A percentile compares a stretch with the other conserved stretches of the same genome.
Conservation (phyloP, 1,139 yeast species). For the Yamadazyma oceani region DNA sequence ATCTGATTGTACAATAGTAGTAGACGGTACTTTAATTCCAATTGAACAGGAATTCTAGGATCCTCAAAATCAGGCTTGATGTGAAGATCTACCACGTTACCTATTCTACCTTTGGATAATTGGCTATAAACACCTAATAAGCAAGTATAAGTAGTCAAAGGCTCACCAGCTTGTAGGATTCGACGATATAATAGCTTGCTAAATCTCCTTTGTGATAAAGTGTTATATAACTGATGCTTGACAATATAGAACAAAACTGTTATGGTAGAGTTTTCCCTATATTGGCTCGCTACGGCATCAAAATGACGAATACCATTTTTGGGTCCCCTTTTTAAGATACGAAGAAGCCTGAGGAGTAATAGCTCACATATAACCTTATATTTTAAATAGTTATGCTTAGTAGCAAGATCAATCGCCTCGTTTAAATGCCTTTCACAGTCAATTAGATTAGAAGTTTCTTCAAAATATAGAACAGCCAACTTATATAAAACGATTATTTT, state of each 20-base stretch:
- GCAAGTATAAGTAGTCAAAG: neutral
- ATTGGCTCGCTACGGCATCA: neutral
- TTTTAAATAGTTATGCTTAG: slow-evolving; percentile 16
- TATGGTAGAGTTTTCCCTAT: slow-evolving; percentile 1
- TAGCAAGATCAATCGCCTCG: slow-evolving; percentile 36
- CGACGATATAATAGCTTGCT: slow-evolving; percentile 7
- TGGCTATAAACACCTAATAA: slow-evolving; percentile 32
- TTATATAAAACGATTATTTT: slow-evolving; percentile 34
- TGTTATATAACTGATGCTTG: slow-evolving; percentile 13
- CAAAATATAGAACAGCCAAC: slow-evolving; percentile 35
- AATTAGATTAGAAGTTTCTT: slow-evolving; percentile 41
- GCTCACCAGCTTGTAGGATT: neutral
- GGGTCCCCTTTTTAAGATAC: too few species aligned
- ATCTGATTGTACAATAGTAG: neutral
- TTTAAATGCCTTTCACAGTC: slow-evolving; percentile 42
- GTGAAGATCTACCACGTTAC: too few species aligned
- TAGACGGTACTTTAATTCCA: slow-evolving; percentile 4
- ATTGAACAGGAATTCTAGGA: slow-evolving; percentile 21
- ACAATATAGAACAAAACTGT: slow-evolving; percentile 4
- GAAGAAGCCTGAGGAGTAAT: slow-evolving; percentile 4
- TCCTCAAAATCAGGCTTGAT: slow-evolving; percentile 16
- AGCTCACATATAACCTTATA: slow-evolving; percentile 4
- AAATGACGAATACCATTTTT: neutral
- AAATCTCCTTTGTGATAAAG: slow-evolving; percentile 21
- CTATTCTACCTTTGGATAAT: slow-evolving; percentile 20